Evolutionary conservation across 768 basidiomycete genomes (phyloP).

Genomic region (Kondoa malvinella): DNA sequence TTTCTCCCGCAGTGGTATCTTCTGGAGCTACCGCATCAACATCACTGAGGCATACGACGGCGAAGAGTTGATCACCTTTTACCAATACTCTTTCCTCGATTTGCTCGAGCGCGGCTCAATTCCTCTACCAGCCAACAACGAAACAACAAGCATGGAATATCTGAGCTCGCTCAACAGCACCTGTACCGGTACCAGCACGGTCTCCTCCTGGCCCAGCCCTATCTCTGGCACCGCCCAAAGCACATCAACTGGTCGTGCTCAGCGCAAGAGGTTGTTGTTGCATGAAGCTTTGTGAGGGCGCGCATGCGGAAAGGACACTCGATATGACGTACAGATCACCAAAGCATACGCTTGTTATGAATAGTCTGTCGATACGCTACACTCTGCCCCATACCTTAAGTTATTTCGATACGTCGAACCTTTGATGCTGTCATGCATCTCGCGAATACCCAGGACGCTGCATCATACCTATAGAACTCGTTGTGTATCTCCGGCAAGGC

Average conservation of each 20-base stretch:
- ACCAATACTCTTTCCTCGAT: background rate
- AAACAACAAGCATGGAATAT: background rate
- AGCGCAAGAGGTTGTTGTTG: background rate
- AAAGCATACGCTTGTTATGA: no score
- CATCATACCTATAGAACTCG: no score
- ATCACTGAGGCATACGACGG: background rate
- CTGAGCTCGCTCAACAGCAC: background rate
- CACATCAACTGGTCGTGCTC: background rate
- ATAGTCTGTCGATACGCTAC: no score
- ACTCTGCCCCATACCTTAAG: no score
- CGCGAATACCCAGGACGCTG: no score
- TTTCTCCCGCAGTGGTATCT: no score
- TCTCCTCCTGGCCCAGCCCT: background rate
- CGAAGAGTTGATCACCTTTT: background rate
- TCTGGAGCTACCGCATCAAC: no score
- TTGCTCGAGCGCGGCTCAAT: background rate
- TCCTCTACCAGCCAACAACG: background rate
- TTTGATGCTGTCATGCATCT: no score
- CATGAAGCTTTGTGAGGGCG: background rate
- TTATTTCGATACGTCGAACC: no score
- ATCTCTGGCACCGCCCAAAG: no score
- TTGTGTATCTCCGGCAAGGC: background rate
- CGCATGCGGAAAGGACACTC: background rate
- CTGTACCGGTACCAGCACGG: background rate
- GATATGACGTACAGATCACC: no score